These are phyloP conservation scores for Ceratocystis smalleyi DNA, from an alignment of 2,329 filamentous ascomycete species.

Conservation along the genomic window DNA sequence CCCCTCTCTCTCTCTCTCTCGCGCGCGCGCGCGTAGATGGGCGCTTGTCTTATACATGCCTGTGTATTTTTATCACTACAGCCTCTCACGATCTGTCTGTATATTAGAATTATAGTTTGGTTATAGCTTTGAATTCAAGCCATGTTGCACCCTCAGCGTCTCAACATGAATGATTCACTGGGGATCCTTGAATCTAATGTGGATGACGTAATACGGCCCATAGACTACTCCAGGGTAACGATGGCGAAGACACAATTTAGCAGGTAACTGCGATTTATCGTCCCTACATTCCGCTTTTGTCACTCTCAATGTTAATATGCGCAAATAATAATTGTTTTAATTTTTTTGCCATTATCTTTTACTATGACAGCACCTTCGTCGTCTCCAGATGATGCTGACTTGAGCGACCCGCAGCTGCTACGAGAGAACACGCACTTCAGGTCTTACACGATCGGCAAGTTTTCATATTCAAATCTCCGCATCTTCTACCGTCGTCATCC, in stretches of 20 bases:
- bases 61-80: neutral
- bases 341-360: neutral
- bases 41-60: too few species aligned
- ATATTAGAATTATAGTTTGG: neutral
- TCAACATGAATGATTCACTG: neutral
- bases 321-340: neutral
- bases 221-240: neutral
- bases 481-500: constrained; percentile 76
- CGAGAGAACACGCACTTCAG: constrained; percentile 57
- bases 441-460: constrained; percentile 54
- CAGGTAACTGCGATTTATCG: neutral
- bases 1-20: too few species aligned
- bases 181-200: too few species aligned
- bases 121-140: neutral
- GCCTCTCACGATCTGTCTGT: neutral
- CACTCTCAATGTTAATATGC: neutral
- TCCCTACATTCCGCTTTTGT: neutral
- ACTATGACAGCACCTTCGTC: neutral
- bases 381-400: constrained; percentile 19
- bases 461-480: constrained; percentile 60
- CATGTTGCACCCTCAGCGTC: neutral
- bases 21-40: too few species aligned
- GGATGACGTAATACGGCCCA: neutral
- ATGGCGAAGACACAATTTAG: neutral
- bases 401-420: constrained; percentile 64